A percentile compares a stretch with the other conserved stretches of the same genome.
These are phyloP conservation scores for Alternaria hordeiaustralica DNA, from an alignment of 2,329 filamentous ascomycete species.

Conservation along the genomic window DNA sequence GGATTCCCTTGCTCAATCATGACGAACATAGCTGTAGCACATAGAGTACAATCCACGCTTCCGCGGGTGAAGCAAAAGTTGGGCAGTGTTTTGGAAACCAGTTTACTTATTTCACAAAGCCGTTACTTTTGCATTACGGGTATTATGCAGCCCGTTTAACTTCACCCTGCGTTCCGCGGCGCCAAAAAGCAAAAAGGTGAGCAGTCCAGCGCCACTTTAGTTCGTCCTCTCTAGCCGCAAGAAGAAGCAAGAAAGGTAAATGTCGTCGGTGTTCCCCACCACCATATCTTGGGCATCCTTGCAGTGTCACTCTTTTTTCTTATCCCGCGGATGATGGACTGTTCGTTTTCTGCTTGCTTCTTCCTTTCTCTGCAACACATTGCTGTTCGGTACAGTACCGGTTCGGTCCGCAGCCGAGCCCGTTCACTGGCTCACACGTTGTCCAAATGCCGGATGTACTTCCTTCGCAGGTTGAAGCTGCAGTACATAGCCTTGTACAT, in stretches of 20 bases:
- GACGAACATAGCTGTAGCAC: neutral
- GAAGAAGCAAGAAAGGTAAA: neutral
- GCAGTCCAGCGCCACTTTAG: neutral
- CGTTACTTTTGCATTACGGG: conserved; percentile 1
- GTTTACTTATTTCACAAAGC: neutral
- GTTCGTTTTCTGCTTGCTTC: neutral
- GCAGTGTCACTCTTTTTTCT: neutral
- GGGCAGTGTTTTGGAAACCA: neutral
- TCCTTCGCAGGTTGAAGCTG: neutral
- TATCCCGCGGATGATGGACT: neutral
- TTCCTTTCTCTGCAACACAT: neutral
- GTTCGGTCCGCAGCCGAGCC: neutral
- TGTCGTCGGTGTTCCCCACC: neutral
- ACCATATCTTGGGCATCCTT: neutral
- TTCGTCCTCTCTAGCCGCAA: neutral
- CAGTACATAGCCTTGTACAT: neutral
- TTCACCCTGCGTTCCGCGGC: neutral
- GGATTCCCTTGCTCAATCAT: neutral
- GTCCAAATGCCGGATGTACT: neutral
- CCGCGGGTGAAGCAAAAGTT: neutral
- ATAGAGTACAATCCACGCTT: neutral
- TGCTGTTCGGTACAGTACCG: neutral
- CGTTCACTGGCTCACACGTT: neutral
- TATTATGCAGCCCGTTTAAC: neutral
- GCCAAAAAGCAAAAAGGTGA: neutral